Conservation (phyloP, 768 basidiomycete genomes). For the Tylopilus sp. region DNA sequence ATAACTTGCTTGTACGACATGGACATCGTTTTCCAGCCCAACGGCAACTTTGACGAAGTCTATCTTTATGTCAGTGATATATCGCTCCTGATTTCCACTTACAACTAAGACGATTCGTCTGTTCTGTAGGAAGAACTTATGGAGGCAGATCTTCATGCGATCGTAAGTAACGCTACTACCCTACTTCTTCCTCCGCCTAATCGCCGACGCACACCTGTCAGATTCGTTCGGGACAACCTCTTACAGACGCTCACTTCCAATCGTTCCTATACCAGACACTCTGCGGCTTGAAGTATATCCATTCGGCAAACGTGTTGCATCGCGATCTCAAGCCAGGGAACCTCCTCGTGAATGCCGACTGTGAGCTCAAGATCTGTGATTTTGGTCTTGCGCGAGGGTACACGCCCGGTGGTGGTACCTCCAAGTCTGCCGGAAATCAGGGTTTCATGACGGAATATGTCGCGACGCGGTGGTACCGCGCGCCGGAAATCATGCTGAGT, state of each 20-base stretch:
- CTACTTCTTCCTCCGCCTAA: neutral
- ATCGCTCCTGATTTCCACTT: neutral
- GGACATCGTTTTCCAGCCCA: slow-evolving; percentile 93
- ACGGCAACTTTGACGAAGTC: slow-evolving; percentile 93
- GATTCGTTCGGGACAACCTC: slow-evolving; percentile 85
- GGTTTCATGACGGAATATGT: slow-evolving; percentile 99
- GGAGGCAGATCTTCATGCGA: slow-evolving; percentile 99
- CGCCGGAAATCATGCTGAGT: slow-evolving; percentile 98
- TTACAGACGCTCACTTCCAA: slow-evolving; percentile 90
- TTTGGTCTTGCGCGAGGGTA: slow-evolving; percentile 96
- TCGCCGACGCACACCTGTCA: slow-evolving; percentile 24
- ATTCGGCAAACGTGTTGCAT: slow-evolving; percentile 96
- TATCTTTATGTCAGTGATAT: slow-evolving; percentile 72
- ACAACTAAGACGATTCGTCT: slow-evolving; percentile 1
- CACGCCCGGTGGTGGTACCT: slow-evolving; percentile 76
- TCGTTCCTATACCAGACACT: slow-evolving; percentile 98
- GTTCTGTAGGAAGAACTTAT: slow-evolving; percentile 87
- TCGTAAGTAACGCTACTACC: slow-evolving; percentile 49
- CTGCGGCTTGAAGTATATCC: slow-evolving; percentile 97
- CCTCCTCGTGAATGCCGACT: slow-evolving; percentile 95
- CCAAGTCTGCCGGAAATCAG: slow-evolving; percentile 71
- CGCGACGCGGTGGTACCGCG: slow-evolving; percentile 98
- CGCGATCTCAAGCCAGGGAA: slow-evolving; percentile 95
- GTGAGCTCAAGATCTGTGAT: slow-evolving; percentile 97
- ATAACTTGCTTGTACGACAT: slow-evolving; percentile 97